Conservation (phyloP, 331 rosid genomes). For the Pyracantha coccinea region DNA sequence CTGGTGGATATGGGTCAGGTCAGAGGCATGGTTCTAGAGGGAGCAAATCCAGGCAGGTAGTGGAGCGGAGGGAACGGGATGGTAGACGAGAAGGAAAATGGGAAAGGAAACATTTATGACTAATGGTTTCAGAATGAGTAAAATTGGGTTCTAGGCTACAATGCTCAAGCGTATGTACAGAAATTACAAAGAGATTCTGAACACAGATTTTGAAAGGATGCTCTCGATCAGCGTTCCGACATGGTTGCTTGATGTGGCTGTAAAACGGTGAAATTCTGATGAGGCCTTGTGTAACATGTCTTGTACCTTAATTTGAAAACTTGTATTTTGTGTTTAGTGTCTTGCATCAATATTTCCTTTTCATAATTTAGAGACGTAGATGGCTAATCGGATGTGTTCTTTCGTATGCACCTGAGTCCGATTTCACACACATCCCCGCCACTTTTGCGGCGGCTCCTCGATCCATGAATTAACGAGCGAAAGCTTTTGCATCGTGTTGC, state of each 20-base stretch:
- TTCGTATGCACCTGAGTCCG: no score
- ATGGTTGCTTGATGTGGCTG: background rate
- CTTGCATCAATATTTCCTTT: no score
- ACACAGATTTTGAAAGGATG: background rate
- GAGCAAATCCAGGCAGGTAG: slow-evolving; percentile 69
- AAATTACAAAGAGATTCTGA: background rate
- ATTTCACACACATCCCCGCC: no score
- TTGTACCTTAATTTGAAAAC: background rate
- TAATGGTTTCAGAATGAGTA: background rate
- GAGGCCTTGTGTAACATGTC: background rate
- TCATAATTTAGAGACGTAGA: no score
- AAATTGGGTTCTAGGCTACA: background rate
- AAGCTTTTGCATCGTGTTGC: no score
- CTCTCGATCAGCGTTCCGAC: background rate
- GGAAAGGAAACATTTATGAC: slow-evolving; percentile 83
- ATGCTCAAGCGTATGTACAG: background rate
- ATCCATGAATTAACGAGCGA: no score
- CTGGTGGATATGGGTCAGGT: slow-evolving; percentile 57
- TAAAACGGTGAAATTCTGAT: background rate
- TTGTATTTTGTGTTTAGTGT: no score
- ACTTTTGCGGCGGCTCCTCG: no score
- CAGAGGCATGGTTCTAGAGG: slow-evolving; percentile 87
- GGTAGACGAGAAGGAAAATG: slow-evolving; percentile 88
- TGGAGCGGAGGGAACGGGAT: slow-evolving; percentile 79
- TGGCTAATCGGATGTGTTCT: no score